Conservation (phyloP, 495 filamentous ascomycete genomes). For the Bacidia rubella region DNA sequence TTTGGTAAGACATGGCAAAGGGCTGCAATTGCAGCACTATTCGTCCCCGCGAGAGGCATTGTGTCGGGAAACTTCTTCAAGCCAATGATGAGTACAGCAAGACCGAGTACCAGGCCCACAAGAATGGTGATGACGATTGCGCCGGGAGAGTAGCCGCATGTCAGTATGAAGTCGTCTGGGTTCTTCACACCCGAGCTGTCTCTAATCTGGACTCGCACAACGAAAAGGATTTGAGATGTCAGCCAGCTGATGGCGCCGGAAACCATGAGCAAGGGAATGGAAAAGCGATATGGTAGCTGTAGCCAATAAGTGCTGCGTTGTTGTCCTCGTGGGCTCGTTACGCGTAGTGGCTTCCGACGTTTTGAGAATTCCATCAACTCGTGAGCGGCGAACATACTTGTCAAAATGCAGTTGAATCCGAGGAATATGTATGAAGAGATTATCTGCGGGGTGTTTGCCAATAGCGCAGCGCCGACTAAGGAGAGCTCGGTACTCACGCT, state of each 20-base stretch:
- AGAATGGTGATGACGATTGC: not conserved
- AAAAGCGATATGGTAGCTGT: slow-evolving; percentile 27
- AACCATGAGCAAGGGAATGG: slow-evolving; percentile 20
- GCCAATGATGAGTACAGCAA: not conserved
- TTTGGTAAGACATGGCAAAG: slow-evolving; percentile 25
- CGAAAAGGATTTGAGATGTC: slow-evolving; percentile 27
- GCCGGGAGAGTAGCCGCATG: not conserved
- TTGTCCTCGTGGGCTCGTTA: slow-evolving; percentile 21
- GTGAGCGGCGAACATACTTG: slow-evolving; percentile 23
- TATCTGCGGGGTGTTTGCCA: slow-evolving; percentile 30
- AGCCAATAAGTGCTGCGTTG: slow-evolving; percentile 30
- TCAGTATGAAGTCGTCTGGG: not conserved
- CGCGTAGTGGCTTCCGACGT: slow-evolving; percentile 25
- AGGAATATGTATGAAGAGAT: slow-evolving; percentile 27
- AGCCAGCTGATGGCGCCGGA: slow-evolving; percentile 26
- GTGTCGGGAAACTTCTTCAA: slow-evolving; percentile 6
- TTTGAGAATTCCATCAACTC: slow-evolving; percentile 19
- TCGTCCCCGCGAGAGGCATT: slow-evolving; percentile 28
- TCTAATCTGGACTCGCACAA: slow-evolving; percentile 3
- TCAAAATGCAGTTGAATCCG: slow-evolving; percentile 24
- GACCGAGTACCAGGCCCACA: not conserved
- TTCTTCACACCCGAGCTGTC: not conserved
- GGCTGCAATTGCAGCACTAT: slow-evolving; percentile 30
- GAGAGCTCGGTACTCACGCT: not conserved
- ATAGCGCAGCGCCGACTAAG: slow-evolving; percentile 17